These are phyloP conservation scores for Flaveria bidentis DNA, from an alignment of 129 eudicot genomes.

Conservation along the genomic window DNA sequence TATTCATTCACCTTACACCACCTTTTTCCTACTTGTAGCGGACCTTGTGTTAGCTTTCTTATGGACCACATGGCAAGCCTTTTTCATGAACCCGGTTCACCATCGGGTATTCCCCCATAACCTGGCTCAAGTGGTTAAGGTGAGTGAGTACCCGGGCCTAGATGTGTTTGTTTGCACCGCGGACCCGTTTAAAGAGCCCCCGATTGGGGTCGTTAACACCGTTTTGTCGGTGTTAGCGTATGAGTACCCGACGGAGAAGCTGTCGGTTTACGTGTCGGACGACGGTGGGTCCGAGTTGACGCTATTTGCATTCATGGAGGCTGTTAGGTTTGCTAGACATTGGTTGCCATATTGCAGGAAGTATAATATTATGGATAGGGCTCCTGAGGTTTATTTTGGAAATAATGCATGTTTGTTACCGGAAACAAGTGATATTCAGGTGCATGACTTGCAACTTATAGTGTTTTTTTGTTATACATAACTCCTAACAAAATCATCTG, in stretches of 20 bases:
- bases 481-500: too few relatives aligned
- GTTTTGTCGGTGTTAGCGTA: conserved; percentile 84
- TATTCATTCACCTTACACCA: conserved; percentile 37
- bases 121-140: conserved; percentile 25
- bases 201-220: conserved; percentile 72
- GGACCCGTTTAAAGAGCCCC: conserved; percentile 86
- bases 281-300: conserved; percentile 87
- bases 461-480: background rate
- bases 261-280: conserved; percentile 84
- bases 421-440: conserved; percentile 56
- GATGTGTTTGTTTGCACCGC: conserved; percentile 87
- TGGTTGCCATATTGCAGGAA: conserved; percentile 84
- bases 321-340: conserved; percentile 62
- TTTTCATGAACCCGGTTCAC: conserved; percentile 49
- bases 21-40: conserved; percentile 40
- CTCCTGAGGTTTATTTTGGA: conserved; percentile 59
- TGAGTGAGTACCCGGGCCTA: conserved; percentile 50
- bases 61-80: conserved; percentile 67
- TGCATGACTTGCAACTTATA: background rate
- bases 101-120: conserved; percentile 60
- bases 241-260: conserved; percentile 81
- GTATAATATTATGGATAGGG: conserved; percentile 49
- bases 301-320: conserved; percentile 83
- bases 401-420: conserved; percentile 18
- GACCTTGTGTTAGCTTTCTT: conserved; percentile 56